phyloP scores from a whole-genome alignment of 352 stramenopile species.

The Phytophthora capsici region DNA sequence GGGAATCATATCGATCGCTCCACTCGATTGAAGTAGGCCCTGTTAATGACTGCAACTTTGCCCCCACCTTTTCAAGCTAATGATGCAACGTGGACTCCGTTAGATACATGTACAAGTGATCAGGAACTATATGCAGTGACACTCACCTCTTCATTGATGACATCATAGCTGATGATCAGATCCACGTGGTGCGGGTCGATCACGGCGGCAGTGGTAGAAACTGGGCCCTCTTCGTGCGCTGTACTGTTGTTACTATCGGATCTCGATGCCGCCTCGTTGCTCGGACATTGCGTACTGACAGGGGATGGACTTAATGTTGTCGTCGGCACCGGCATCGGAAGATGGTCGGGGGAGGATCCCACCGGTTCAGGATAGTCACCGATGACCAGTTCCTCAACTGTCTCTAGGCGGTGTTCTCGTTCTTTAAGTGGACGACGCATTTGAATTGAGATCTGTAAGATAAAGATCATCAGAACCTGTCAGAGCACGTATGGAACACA shows the following conservation, averaged over 20 bases:
- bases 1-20: slow-evolving; percentile 66
- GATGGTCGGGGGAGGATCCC: neutral
- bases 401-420: slow-evolving; percentile 56
- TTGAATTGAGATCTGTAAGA: slow-evolving; percentile 57
- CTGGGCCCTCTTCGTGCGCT: slow-evolving; percentile 2
- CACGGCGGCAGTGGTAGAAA: neutral
- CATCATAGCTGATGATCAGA: slow-evolving; percentile 85
- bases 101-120: no score
- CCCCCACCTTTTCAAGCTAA: slow-evolving; percentile 72
- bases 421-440: slow-evolving; percentile 66
- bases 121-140: neutral
- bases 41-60: slow-evolving; percentile 50
- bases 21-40: slow-evolving; percentile 44
- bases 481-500: no score
- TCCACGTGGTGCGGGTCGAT: slow-evolving; percentile 70
- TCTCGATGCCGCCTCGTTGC: neutral
- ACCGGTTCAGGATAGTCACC: slow-evolving; percentile 57
- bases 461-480: neutral
- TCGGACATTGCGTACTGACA: neutral
- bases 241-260: neutral
- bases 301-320: slow-evolving; percentile 12
- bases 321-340: slow-evolving; percentile 25
- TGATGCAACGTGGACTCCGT: neutral
- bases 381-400: slow-evolving; percentile 57
- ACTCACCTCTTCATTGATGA: slow-evolving; percentile 84